Evolutionary conservation across 805 yeast genomes (phyloP).

Genomic region (Starmerella stigmatis): DNA sequence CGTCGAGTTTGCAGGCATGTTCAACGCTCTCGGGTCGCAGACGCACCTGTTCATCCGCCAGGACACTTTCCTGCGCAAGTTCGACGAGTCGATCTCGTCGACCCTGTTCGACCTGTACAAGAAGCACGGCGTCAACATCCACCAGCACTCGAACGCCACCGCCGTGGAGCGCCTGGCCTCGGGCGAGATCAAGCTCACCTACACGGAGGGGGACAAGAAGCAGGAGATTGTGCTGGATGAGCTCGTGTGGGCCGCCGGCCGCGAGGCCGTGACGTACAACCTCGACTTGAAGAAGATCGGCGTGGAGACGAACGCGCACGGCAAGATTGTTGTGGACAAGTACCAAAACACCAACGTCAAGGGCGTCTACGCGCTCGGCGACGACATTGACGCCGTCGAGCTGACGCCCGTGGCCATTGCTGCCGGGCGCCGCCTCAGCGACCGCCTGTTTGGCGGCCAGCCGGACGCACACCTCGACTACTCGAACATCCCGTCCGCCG

Average conservation of each 20-base stretch:
- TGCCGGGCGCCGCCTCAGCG: conserved; percentile 87
- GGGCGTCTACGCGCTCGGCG: conserved; percentile 79
- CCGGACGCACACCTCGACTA: conserved; percentile 66
- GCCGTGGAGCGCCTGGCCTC: conserved; percentile 34
- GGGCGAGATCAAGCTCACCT: conserved; percentile 30
- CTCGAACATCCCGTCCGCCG: conserved; percentile 80
- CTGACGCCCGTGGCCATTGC: conserved; percentile 98
- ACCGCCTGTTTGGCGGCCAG: conserved; percentile 80
- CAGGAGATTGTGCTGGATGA: conserved; percentile 57
- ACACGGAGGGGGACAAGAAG: conserved; percentile 1
- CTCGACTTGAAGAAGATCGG: conserved; percentile 71
- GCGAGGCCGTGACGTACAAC: conserved; percentile 56
- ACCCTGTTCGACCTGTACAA: conserved; percentile 73
- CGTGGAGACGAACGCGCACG: conserved; percentile 48
- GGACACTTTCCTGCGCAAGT: conserved; percentile 77
- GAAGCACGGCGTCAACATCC: conserved; percentile 70
- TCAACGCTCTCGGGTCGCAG: conserved; percentile 76
- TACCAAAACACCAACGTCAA: conserved; percentile 69
- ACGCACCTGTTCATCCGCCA: conserved; percentile 85
- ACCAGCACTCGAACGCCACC: conserved; percentile 49
- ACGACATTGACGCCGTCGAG: conserved; percentile 85
- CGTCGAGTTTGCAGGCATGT: conserved; percentile 89
- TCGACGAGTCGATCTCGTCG: conserved; percentile 70
- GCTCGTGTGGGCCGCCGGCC: conserved; percentile 89
- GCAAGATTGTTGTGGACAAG: conserved; percentile 71